A percentile compares a stretch with the other conserved stretches of the same genome.
Evolutionary conservation across 345 rosid species (phyloP).

Genomic region (Lumnitzera racemosa): DNA sequence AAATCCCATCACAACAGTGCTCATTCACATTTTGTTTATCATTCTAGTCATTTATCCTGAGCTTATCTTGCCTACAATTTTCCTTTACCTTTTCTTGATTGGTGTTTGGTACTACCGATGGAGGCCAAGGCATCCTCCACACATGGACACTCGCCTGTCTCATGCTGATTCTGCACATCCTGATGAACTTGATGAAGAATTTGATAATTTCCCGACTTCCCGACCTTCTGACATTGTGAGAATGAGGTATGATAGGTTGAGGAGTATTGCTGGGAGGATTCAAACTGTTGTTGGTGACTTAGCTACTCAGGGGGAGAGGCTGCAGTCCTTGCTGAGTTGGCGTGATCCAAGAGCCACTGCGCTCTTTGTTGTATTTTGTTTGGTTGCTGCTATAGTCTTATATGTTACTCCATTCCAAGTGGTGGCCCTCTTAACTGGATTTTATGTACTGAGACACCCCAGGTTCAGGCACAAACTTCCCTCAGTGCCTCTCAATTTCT

Average conservation of each 20-base stretch:
- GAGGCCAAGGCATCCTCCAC: conserved; percentile 94
- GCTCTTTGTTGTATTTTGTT: conserved; percentile 70
- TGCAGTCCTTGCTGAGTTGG: conserved; percentile 89
- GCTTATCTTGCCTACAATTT: conserved; percentile 79
- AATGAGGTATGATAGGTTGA: conserved; percentile 80
- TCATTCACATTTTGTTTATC: conserved; percentile 79
- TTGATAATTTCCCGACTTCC: conserved; percentile 80
- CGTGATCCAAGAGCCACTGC: conserved; percentile 89
- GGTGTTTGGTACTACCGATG: conserved; percentile 91
- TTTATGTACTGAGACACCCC: conserved; percentile 81
- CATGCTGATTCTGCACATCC: conserved; percentile 80
- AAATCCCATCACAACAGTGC: conserved; percentile 75
- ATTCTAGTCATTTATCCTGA: conserved; percentile 85
- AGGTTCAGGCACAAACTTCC: conserved; percentile 87
- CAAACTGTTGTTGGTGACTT: conserved; percentile 94
- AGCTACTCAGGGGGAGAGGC: conserved; percentile 92
- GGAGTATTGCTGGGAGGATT: conserved; percentile 88
- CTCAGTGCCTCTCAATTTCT: conserved; percentile 86
- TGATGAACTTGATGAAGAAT: conserved; percentile 89
- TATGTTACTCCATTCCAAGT: conserved; percentile 91
- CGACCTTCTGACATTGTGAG: conserved; percentile 62
- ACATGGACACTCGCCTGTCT: conserved; percentile 94
- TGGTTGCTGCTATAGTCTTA: conserved; percentile 68
- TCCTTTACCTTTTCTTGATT: conserved; percentile 83
- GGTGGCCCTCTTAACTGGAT: conserved; percentile 57